phyloP scores from a whole-genome alignment of 768 basidiomycete genomes.

The Trametes sanguinea region DNA sequence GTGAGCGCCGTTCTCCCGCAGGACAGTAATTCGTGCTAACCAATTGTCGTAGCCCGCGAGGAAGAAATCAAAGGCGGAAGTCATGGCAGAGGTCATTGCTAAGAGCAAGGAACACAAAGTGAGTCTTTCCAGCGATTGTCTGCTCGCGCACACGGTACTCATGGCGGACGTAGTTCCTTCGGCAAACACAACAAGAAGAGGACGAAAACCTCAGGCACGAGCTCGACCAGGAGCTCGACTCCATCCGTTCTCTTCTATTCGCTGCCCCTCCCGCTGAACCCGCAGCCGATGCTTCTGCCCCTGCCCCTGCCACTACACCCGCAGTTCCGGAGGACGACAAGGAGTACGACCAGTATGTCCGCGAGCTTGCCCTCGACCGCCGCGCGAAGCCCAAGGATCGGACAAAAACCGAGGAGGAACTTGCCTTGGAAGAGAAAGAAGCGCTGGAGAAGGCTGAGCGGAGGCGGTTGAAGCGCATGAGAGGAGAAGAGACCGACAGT shows the following conservation, averaged over 20 bases:
- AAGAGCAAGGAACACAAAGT: constrained; percentile 98
- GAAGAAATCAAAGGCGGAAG: constrained; percentile 92
- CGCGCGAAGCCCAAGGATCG: constrained; percentile 93
- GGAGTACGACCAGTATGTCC: constrained; percentile 91
- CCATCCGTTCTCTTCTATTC: constrained; percentile 74
- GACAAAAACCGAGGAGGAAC: constrained; percentile 94
- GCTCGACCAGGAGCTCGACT: constrained; percentile 86
- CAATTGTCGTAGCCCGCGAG: constrained; percentile 57
- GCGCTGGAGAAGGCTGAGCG: constrained; percentile 84
- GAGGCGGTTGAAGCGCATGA: constrained; percentile 77
- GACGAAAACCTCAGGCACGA: constrained; percentile 85
- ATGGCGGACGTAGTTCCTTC: constrained; percentile 54
- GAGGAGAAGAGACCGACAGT: constrained; percentile 68
- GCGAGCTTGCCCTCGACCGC: constrained; percentile 90
- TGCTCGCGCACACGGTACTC: background rate
- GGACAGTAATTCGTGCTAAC: background rate
- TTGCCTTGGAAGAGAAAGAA: constrained; percentile 86
- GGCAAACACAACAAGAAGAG: constrained; percentile 87
- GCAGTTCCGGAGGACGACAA: constrained; percentile 41
- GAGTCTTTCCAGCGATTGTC: constrained; percentile 21
- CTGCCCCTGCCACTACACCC: background rate
- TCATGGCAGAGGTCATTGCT: constrained; percentile 97
- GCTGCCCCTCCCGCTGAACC: constrained; percentile 45
- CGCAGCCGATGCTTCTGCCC: background rate
- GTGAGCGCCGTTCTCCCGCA: constrained; percentile 25